Evolutionary conservation across 73 alveolate genomes (phyloP).

Genomic region (Tetrahymena malaccensis): DNA sequence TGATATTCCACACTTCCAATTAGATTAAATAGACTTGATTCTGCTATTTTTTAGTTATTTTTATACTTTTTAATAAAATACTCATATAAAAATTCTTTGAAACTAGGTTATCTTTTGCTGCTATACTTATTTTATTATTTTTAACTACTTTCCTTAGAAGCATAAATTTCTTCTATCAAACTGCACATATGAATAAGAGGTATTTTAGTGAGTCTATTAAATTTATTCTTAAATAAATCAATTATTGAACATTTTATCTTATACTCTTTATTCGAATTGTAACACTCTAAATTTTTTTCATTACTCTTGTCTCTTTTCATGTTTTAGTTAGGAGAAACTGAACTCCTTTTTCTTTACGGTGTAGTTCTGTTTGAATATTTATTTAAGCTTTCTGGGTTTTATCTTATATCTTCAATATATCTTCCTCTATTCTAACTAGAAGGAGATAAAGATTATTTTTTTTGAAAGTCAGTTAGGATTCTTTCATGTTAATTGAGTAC

Average conservation of each 20-base stretch:
- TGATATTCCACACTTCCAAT: neutral
- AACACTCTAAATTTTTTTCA: neutral
- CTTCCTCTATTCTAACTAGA: neutral
- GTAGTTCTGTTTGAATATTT: neutral
- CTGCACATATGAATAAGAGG: neutral
- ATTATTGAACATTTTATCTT: neutral
- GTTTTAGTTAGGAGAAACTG: neutral
- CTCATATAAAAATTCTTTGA: neutral
- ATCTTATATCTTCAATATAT: neutral
- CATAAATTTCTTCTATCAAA: neutral
- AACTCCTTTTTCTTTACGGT: neutral
- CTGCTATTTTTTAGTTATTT: neutral
- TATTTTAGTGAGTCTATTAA: neutral
- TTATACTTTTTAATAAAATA: neutral
- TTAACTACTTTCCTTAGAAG: neutral
- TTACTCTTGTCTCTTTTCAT: neutral
- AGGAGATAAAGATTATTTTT: neutral
- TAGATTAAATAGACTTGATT: neutral
- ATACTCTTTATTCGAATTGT: neutral
- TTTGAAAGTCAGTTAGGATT: neutral
- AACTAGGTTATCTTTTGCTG: neutral
- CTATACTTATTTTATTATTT: neutral
- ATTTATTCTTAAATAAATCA: neutral
- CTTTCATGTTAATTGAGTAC: neutral
- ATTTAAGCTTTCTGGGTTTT: neutral